Conservation (phyloP, 2,329 filamentous ascomycete genomes). For the Aspergillus latus region DNA sequence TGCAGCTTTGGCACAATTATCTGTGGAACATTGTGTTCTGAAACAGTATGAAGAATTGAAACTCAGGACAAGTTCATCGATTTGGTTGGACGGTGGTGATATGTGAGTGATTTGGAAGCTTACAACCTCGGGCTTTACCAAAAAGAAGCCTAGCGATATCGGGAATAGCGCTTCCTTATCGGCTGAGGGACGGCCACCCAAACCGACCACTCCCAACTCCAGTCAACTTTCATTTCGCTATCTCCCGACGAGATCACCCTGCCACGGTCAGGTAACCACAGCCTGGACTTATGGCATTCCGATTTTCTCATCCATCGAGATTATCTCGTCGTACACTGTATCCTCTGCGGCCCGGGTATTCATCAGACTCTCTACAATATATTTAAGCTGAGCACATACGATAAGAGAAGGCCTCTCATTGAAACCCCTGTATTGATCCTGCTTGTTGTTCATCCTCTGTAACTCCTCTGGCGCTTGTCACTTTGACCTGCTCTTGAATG, state of each 20-base stretch:
- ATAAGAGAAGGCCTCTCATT: neutral
- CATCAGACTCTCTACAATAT: neutral
- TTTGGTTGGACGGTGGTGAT: too few species aligned
- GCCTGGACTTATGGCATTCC: neutral
- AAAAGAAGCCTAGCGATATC: neutral
- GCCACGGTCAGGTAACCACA: neutral
- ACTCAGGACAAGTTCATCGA: neutral
- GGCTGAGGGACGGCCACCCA: neutral
- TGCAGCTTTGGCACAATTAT: too few species aligned
- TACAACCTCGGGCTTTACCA: neutral
- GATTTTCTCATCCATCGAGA: neutral
- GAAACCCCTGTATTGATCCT: neutral
- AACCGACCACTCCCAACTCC: neutral
- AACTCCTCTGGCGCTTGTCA: neutral
- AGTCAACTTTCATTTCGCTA: slow-evolving; percentile 4
- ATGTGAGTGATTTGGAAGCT: too few species aligned
- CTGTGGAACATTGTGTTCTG: too few species aligned
- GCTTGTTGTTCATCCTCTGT: neutral
- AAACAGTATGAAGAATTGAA: neutral
- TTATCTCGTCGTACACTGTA: neutral
- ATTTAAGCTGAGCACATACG: neutral
- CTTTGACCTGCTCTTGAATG: neutral
- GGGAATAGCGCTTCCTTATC: neutral
- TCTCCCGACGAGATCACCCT: neutral
- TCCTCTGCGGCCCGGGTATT: neutral